These are phyloP conservation scores for Myriosclerotinia duriaeana DNA, from an alignment of 2,329 filamentous ascomycete genomes.

Conservation along the genomic window DNA sequence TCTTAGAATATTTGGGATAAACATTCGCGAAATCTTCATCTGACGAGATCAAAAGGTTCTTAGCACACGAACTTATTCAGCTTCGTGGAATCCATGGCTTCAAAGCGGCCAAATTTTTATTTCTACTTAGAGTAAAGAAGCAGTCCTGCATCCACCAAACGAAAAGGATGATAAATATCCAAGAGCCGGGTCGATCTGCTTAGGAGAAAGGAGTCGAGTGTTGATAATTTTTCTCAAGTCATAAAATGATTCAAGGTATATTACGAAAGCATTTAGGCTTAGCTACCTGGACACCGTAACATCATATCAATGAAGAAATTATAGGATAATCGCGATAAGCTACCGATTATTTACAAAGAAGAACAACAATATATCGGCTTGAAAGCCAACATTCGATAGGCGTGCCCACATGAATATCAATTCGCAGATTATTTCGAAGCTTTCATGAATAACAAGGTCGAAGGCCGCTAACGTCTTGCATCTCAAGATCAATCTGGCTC, in stretches of 20 bases:
- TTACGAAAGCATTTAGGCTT: accelerated
- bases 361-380: not conserved
- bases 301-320: not conserved
- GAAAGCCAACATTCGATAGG: not conserved
- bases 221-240: not conserved
- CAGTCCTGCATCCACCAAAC: no score
- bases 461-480: no score
- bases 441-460: not conserved
- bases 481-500: not conserved
- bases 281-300: accelerated
- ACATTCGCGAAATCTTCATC: not conserved
- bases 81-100: not conserved
- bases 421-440: not conserved
- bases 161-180: not conserved
- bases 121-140: no score
- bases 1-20: not conserved
- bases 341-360: not conserved
- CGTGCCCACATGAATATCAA: accelerated
- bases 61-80: not conserved
- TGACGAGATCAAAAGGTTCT: not conserved
- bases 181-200: not conserved
- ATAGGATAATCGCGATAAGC: not conserved
- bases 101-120: no score
- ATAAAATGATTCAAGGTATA: not conserved
- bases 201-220: not conserved